These are phyloP conservation scores for Clitopilus hobsonii DNA, from an alignment of 768 basidiomycete genomes.

Conservation along the genomic window DNA sequence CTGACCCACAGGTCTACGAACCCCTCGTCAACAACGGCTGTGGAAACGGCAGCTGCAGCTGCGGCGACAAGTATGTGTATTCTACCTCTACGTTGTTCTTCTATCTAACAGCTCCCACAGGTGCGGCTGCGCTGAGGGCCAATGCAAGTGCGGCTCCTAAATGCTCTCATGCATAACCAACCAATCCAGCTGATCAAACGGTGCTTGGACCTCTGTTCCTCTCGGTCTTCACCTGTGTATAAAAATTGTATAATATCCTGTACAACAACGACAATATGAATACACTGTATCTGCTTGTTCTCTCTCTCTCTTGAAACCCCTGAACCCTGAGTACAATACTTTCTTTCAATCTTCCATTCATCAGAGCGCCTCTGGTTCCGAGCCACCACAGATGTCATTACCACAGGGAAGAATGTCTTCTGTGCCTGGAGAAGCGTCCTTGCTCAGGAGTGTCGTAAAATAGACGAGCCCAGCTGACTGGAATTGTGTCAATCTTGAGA, in stretches of 20 bases:
- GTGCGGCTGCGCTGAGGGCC: constrained; percentile 10
- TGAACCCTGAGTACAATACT: too few relatives aligned
- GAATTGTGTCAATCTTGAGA: not conserved
- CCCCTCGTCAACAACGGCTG: constrained; percentile 6
- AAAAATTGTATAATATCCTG: not conserved
- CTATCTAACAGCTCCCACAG: constrained; percentile 1
- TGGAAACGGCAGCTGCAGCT: constrained; percentile 9
- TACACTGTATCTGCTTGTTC: not conserved
- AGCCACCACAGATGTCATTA: not conserved
- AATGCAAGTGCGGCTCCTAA: constrained; percentile 12
- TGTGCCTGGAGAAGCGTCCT: not conserved
- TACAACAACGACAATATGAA: not conserved
- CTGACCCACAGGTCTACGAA: constrained; percentile 3
- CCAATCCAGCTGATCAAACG: too few relatives aligned
- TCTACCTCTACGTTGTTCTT: not conserved
- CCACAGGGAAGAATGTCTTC: not conserved
- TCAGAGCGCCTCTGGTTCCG: too few relatives aligned
- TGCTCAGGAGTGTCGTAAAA: not conserved
- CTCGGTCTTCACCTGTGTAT: not conserved
- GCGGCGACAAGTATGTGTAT: constrained; percentile 7
- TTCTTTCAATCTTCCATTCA: too few relatives aligned
- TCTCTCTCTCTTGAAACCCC: not conserved
- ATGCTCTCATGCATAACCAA: too few relatives aligned
- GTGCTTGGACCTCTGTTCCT: not conserved
- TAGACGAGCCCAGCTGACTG: not conserved